Base-by-base conservation (phyloP, 192 early-diverging fungal genomes). In the Mortierella alpina region DNA sequence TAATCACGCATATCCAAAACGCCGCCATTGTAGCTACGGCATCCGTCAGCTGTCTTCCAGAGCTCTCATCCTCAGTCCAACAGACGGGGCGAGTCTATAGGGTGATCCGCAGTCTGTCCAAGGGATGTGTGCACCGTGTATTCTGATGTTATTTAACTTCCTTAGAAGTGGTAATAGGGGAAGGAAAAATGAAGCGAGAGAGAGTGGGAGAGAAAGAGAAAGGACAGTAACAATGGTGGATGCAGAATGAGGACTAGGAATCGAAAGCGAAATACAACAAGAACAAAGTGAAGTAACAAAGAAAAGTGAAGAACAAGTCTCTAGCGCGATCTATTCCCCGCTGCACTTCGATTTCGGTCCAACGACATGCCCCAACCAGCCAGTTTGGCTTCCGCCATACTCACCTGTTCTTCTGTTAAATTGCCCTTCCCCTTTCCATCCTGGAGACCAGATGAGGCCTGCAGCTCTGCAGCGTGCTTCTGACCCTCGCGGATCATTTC, bases 341-440 rank as follows among this genome's bases (percentile, higher is more conserved):
- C 7, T 48, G 20, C 55, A 41, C 50, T 59, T 51, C 48, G 44
- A 42, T 48, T 70, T 44, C 59, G 48, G 48, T 60, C 56, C 77
- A 80, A 51, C 42, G 73, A 49, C 66, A 72, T 47, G 40, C 77
- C 77, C 66, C 71, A 61, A 11, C 70, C 77, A 49, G 77, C 77
- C 48, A 80, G 64, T 48, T 80, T 80, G 7, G 77, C 77, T 48
- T 80, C 77, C 20, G 70, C 77, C 40, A 68, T 68, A 52, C 77
- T 80, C 69, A 80, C 70, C 77, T 80, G 77, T 60, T 80, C 77
- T 47, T 80, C 77, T 15, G 70, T 80, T 59, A 80, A 60, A 41
- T 80, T 72, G 12, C 70, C 70, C 63, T 69, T 66, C 14, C 22
- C 18, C 45, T 54, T 20, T 40, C 59, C 68, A 45, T 78, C 75